A percentile compares a stretch with the other conserved stretches of the same genome.
phyloP scores from a whole-genome alignment of 768 basidiomycete genomes.

The Hortiboletus campestris region DNA sequence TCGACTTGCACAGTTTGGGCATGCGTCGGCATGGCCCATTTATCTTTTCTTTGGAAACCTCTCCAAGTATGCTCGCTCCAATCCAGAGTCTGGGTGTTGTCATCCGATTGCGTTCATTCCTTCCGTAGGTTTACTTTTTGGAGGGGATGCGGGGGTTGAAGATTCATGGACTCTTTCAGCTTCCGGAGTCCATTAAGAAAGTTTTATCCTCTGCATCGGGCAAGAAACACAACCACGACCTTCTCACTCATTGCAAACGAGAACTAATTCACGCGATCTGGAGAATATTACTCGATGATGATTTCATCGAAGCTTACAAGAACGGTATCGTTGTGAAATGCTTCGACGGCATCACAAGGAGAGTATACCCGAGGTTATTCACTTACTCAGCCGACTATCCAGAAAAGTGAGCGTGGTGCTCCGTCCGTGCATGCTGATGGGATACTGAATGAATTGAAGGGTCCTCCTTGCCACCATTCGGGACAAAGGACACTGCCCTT shows the following conservation, averaged over 20 bases:
- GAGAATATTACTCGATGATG: background rate
- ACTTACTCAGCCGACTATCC: constrained; percentile 4
- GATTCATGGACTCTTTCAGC: background rate
- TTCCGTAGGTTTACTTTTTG: constrained; percentile 3
- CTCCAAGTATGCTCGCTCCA: background rate
- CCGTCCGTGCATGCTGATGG: too few species aligned
- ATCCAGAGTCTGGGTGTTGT: background rate
- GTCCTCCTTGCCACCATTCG: background rate
- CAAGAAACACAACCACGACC: too few species aligned
- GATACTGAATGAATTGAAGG: background rate
- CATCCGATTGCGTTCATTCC: background rate
- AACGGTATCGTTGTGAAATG: constrained; percentile 1
- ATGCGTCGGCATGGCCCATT: constrained; percentile 1
- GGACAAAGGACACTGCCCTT: too few species aligned
- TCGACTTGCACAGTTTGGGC: constrained; percentile 8
- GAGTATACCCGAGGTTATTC: background rate
- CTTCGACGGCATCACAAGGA: background rate
- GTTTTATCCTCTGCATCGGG: too few species aligned
- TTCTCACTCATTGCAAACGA: background rate
- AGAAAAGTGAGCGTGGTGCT: background rate
- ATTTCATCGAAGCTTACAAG: background rate
- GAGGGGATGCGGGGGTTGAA: too few species aligned
- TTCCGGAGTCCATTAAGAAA: background rate
- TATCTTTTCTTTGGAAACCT: too few species aligned
- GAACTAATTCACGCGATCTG: constrained; percentile 1